These are phyloP conservation scores for Gaeumannomyces tritici DNA, from an alignment of 2,329 filamentous ascomycete species.

Conservation along the genomic window DNA sequence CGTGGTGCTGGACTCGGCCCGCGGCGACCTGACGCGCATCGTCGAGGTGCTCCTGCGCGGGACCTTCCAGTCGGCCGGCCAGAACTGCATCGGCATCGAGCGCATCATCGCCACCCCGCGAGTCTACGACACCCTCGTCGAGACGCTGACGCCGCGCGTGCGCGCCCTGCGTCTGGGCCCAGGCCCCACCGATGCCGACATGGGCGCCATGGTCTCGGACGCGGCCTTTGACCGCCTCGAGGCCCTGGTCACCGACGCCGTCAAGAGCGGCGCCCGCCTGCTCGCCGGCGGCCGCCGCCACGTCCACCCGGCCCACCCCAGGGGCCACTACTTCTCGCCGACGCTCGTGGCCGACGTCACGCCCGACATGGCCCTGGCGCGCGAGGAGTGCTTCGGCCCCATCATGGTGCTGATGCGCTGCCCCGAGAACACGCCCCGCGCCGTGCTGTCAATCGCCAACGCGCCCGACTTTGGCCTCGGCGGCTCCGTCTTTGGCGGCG, in stretches of 20 bases:
- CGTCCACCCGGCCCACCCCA: constrained; percentile 60
- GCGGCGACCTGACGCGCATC: constrained; percentile 57
- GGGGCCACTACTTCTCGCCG: constrained; percentile 85
- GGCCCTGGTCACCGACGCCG: constrained; percentile 64
- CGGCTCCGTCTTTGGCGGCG: constrained; percentile 74
- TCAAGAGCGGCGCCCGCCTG: constrained; percentile 68
- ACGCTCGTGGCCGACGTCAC: constrained; percentile 90
- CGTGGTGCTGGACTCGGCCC: constrained; percentile 73
- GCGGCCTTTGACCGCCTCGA: constrained; percentile 69
- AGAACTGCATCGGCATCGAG: constrained; percentile 97
- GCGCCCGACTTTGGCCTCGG: constrained; percentile 78
- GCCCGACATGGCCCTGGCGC: constrained; percentile 74
- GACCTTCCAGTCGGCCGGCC: constrained; percentile 88
- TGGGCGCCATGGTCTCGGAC: constrained; percentile 84
- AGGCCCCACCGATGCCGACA: constrained; percentile 43
- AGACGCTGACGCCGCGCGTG: constrained; percentile 64
- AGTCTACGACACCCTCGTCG: constrained; percentile 66
- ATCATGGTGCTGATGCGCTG: constrained; percentile 80
- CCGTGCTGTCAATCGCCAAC: constrained; percentile 74
- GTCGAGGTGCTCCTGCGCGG: constrained; percentile 80
- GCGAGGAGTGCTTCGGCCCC: constrained; percentile 87
- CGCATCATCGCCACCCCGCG: constrained; percentile 72
- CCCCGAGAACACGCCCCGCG: constrained; percentile 41
- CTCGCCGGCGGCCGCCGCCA: constrained; percentile 69
- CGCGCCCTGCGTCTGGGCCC: constrained; percentile 67